These are phyloP conservation scores for Torulaspora quercuum DNA, from an alignment of 805 yeast genomes.

Conservation along the genomic window DNA sequence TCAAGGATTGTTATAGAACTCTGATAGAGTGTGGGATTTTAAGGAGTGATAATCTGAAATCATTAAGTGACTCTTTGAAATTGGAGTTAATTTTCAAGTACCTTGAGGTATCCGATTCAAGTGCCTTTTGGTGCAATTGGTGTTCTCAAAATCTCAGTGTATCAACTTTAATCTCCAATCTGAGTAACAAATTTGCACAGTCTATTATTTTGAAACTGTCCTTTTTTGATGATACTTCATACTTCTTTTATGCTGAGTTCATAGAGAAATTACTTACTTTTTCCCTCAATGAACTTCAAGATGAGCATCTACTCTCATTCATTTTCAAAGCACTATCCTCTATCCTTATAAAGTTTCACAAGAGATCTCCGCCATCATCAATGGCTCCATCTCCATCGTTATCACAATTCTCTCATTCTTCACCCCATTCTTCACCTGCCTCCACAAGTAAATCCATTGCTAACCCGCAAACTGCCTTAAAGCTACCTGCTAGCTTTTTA, in stretches of 20 bases:
- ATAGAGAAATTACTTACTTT: slow-evolving; percentile 6
- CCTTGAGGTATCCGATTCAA: slow-evolving; percentile 22
- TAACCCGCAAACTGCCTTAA: slow-evolving; percentile 8
- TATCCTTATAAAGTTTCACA: slow-evolving; percentile 17
- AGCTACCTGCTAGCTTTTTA: slow-evolving; percentile 16
- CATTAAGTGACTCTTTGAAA: slow-evolving; percentile 16
- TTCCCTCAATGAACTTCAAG: slow-evolving; percentile 3
- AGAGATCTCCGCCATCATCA: slow-evolving; percentile 5
- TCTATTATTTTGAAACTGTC: slow-evolving; percentile 28
- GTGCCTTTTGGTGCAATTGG: slow-evolving; percentile 31
- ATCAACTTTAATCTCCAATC: slow-evolving; percentile 10
- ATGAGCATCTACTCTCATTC: slow-evolving; percentile 22
- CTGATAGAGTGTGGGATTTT: slow-evolving; percentile 32
- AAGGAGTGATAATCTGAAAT: slow-evolving; percentile 15
- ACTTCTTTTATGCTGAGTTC: slow-evolving; percentile 23
- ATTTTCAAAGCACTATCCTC: slow-evolving; percentile 29
- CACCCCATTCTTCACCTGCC: slow-evolving; percentile 14
- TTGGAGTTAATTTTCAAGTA: slow-evolving; percentile 25
- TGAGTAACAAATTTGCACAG: slow-evolving; percentile 24
- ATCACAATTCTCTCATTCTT: slow-evolving; percentile 9
- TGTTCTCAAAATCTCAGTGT: slow-evolving; percentile 22
- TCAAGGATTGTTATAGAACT: slow-evolving; percentile 13
- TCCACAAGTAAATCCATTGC: slow-evolving; percentile 6
- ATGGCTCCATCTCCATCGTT: slow-evolving; percentile 5
- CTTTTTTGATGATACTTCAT: slow-evolving; percentile 11